Conservation (phyloP, 2,329 filamentous ascomycete genomes). For the Aureobasidium zeae region DNA sequence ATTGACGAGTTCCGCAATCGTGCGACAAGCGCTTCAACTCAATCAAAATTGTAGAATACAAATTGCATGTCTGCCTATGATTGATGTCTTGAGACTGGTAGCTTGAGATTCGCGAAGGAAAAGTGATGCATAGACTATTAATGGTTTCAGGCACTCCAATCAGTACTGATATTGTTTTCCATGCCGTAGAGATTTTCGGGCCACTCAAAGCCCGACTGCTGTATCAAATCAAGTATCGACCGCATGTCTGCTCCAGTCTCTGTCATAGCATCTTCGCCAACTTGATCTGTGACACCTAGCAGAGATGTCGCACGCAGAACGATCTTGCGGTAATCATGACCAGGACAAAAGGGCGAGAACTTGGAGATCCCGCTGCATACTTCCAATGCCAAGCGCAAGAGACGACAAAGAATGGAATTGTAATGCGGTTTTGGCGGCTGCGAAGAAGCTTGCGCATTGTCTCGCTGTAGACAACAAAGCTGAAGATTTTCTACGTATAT, state of each 20-base stretch:
- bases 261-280: no score
- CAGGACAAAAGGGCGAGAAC: background rate
- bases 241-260: background rate
- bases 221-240: background rate
- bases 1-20: background rate
- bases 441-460: background rate
- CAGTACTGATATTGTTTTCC: background rate
- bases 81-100: no score
- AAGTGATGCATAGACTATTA: no score
- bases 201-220: background rate
- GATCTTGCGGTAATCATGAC: background rate
- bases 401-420: background rate
- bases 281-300: background rate
- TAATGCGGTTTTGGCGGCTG: background rate
- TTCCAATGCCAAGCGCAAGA: background rate
- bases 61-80: no score
- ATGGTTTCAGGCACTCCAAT: no score
- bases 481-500: background rate
- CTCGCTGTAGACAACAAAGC: background rate
- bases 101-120: no score
- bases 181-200: background rate
- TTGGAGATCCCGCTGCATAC: background rate
- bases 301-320: background rate
- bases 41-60: no score
- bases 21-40: background rate